A percentile compares a stretch with the other conserved stretches of the same genome.
Conservation (phyloP, 192 early-diverging fungal genomes). For the Chytriomyces sp. region DNA sequence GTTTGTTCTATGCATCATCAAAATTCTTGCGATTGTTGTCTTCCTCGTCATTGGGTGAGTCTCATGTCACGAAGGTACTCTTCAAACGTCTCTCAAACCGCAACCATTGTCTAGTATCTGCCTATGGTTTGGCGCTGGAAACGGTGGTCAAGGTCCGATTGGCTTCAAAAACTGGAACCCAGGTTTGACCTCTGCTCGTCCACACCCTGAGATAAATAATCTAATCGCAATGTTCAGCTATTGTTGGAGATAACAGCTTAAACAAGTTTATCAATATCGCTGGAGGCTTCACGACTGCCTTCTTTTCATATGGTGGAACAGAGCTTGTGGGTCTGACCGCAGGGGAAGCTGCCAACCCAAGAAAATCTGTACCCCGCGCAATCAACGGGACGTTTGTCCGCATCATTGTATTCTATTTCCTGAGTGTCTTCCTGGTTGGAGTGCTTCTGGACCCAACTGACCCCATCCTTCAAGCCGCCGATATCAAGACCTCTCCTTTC, state of each 20-base stretch:
- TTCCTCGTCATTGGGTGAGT: slow-evolving; percentile 73
- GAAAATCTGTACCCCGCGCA: slow-evolving; percentile 44
- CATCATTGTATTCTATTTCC: slow-evolving; percentile 73
- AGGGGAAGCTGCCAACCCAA: slow-evolving; percentile 83
- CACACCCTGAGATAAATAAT: neutral
- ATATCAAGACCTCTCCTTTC: slow-evolving; percentile 63
- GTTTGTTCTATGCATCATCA: slow-evolving; percentile 78
- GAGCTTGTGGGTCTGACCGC: slow-evolving; percentile 84
- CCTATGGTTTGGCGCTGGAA: slow-evolving; percentile 1
- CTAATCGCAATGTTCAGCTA: neutral
- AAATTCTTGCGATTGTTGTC: slow-evolving; percentile 77
- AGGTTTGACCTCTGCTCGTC: neutral
- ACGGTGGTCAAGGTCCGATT: slow-evolving; percentile 20
- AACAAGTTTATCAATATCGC: slow-evolving; percentile 60
- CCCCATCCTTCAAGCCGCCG: slow-evolving; percentile 51
- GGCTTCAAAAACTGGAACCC: slow-evolving; percentile 44
- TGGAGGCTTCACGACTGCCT: slow-evolving; percentile 72
- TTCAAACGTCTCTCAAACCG: neutral
- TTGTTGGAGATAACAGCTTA: neutral
- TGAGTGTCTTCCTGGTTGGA: slow-evolving; percentile 70
- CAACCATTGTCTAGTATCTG: neutral
- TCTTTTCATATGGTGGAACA: slow-evolving; percentile 56
- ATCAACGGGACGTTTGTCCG: slow-evolving; percentile 71
- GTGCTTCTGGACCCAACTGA: slow-evolving; percentile 72
- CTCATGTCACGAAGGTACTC: neutral